Evolutionary conservation across 257 asterid species (phyloP).

Genomic region (Ehretia macrophylla): DNA sequence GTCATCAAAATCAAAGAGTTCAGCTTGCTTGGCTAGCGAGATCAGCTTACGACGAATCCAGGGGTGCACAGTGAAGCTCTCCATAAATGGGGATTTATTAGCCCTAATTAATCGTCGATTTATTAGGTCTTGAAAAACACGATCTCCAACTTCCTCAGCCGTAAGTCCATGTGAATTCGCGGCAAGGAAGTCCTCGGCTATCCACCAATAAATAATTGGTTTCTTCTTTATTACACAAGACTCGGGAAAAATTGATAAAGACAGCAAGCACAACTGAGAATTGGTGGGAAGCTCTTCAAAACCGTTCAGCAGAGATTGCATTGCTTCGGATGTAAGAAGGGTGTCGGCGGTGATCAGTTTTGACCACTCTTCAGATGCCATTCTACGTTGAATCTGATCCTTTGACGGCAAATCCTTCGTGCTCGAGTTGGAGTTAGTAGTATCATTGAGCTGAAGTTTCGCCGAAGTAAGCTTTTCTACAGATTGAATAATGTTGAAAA

Average conservation of each 20-base stretch:
- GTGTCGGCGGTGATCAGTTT: neutral
- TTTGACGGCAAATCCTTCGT: neutral
- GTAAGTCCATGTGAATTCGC: neutral
- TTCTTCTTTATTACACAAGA: slow-evolving; percentile 6
- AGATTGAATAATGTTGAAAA: neutral
- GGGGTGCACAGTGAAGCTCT: slow-evolving; percentile 5
- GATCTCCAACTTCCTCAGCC: slow-evolving; percentile 7
- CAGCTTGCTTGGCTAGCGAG: neutral
- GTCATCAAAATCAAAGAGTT: neutral
- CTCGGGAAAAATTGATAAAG: slow-evolving; percentile 6
- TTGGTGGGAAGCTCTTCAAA: neutral
- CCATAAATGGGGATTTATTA: neutral
- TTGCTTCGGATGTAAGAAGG: neutral
- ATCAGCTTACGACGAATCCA: slow-evolving; percentile 3
- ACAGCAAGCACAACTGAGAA: slow-evolving; percentile 6
- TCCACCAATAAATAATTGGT: slow-evolving; percentile 9
- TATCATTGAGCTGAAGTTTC: neutral
- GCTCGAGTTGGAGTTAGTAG: neutral
- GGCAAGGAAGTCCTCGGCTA: slow-evolving; percentile 7
- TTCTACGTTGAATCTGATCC: neutral
- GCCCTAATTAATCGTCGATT: neutral
- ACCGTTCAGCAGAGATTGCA: neutral
- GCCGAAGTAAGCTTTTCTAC: neutral
- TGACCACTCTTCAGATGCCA: neutral
- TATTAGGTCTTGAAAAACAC: slow-evolving; percentile 5